phyloP scores from a whole-genome alignment of 768 basidiomycete species.

The Nevesoporus exiguus region DNA sequence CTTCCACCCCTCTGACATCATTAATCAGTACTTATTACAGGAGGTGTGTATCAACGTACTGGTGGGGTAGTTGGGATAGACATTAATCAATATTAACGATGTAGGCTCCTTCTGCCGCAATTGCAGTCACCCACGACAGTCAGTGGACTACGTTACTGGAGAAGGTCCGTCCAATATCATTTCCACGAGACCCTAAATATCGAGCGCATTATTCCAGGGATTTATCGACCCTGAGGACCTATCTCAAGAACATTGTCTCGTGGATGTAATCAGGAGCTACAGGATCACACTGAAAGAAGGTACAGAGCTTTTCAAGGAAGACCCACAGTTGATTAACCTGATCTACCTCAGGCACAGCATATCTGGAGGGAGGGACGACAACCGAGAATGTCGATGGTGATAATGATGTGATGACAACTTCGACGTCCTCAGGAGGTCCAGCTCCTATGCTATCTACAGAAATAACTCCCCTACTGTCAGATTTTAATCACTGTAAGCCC shows the following conservation, averaged over 20 bases:
- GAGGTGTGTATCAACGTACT: neutral
- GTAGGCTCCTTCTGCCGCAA: constrained; percentile 6
- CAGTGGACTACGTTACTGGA: constrained; percentile 9
- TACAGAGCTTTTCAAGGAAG: no score
- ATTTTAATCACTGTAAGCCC: no score
- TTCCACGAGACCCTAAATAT: no score
- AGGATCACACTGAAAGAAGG: no score
- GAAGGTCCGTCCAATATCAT: neutral
- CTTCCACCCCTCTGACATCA: constrained; percentile 13
- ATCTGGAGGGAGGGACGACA: no score
- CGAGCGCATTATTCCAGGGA: neutral
- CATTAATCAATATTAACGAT: neutral
- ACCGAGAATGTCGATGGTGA: no score
- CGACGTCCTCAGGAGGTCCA: no score
- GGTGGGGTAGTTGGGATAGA: neutral
- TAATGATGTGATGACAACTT: no score
- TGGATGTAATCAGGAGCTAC: neutral
- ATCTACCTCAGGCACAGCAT: neutral
- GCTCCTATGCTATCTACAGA: no score
- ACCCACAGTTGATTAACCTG: neutral
- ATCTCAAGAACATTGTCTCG: neutral
- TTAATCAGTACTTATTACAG: constrained; percentile 7
- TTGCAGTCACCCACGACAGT: constrained; percentile 7
- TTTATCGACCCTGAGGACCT: neutral
- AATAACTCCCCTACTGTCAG: no score